phyloP scores from a whole-genome alignment of 2,329 filamentous ascomycete genomes.

The Alternaria rosae region DNA sequence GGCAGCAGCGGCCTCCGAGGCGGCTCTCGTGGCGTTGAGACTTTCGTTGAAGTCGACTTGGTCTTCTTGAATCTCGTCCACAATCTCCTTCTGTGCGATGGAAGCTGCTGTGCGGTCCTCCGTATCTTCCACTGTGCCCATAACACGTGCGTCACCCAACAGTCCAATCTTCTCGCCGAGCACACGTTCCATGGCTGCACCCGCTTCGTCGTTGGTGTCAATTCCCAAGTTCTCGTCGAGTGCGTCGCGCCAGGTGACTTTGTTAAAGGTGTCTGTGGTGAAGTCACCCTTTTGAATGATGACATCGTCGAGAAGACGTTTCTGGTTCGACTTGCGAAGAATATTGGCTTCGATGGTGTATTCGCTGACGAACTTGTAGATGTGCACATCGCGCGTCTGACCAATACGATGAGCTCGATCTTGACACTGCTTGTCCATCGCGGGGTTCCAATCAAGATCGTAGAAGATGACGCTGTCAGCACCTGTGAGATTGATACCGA shows the following conservation, averaged over 20 bases:
- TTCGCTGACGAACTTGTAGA: slow-evolving; percentile 73
- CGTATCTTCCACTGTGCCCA: slow-evolving; percentile 89
- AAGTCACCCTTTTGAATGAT: slow-evolving; percentile 99
- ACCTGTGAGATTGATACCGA: slow-evolving; percentile 95
- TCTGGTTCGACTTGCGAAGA: slow-evolving; percentile 93
- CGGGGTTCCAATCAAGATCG: slow-evolving; percentile 98
- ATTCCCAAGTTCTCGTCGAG: slow-evolving; percentile 59
- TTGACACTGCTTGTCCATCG: slow-evolving; percentile 99
- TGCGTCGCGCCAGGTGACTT: slow-evolving; percentile 72
- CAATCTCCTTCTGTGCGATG: slow-evolving; percentile 85
- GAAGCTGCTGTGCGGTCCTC: slow-evolving; percentile 91
- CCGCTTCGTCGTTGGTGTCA: slow-evolving; percentile 68
- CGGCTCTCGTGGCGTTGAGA: slow-evolving; percentile 34
- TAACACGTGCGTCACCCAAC: slow-evolving; percentile 64
- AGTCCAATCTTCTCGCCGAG: slow-evolving; percentile 73
- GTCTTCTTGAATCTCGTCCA: slow-evolving; percentile 61
- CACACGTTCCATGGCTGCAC: slow-evolving; percentile 84
- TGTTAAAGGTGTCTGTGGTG: slow-evolving; percentile 95
- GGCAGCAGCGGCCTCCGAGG: slow-evolving; percentile 24
- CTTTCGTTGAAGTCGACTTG: slow-evolving; percentile 52
- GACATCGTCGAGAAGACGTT: slow-evolving; percentile 96
- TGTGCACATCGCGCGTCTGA: slow-evolving; percentile 96
- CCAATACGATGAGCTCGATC: slow-evolving; percentile 97
- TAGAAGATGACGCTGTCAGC: slow-evolving; percentile 99
- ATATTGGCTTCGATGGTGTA: slow-evolving; percentile 97